Base-by-base conservation (phyloP, 169 alveolate genomes). In the Plasmodium reichenowi region DNA sequence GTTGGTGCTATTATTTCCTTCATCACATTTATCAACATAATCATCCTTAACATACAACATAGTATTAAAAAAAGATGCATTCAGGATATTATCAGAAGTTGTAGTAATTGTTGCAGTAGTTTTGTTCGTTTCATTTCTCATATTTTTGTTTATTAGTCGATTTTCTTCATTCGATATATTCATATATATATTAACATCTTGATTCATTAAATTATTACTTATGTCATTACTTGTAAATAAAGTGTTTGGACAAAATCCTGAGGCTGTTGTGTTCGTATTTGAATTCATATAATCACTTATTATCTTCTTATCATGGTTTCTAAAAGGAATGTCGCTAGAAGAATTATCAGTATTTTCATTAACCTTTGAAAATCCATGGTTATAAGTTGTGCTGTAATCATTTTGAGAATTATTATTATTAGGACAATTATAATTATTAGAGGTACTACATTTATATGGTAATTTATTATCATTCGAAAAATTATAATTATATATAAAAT, bases 101-200 rank as follows among this genome's bases (percentile, higher is more conserved):
- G 75, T 78, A 24, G 75, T 78, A 24, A 43, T 78, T 5, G 89
- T 59, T 3, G 71, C 76, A 9, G 78, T 66, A 48, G 89, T 64
- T 48, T 78, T 78, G 22, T 29, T 78, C 4, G 78, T 78, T 71
- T 78, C 89, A 24, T 48, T 59, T 45, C 52, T 78, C 85, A 83
- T 83, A 63, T 48, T 47, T 24, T 83, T 83, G 32, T 70, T 71
- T 67, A 67, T 71, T 47, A 56, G 38, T 15, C 17, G 85, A 83
- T 63, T 67, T 50, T 58, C 17, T n/a, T 38, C 73, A 32, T 67
- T 68, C 15, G 48, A 24, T 43, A 22, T 83, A 10, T 56, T 59
- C 48, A 26, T 10, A 26, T 32, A 48, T 12, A 54, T 10, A 24
- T 68, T 83, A 43, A 20, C 59, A 22, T 63, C 85, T 47, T 71